Conservation (phyloP, 169 alveolate genomes). For the Plasmodium inui region DNA sequence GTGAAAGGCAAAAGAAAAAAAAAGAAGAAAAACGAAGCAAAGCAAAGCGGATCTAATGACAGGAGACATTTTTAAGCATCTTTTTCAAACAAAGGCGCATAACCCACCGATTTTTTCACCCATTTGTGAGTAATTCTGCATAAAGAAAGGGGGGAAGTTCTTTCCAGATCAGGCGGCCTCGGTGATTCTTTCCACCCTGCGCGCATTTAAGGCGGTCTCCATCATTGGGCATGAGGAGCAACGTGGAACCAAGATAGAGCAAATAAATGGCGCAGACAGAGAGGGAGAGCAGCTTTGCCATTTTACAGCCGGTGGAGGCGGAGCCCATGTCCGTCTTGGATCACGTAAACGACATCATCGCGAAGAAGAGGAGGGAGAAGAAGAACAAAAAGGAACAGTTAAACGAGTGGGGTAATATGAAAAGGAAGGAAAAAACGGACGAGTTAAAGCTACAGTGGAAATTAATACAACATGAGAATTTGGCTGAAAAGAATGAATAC, state of each 20-base stretch:
- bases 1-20: not conserved
- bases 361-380: slow-evolving; percentile 21
- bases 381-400: slow-evolving; percentile 26
- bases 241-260: not conserved
- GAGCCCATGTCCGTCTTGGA: slow-evolving; percentile 64
- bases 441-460: slow-evolving; percentile 72
- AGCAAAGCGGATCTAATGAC: not conserved
- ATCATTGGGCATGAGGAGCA: not conserved
- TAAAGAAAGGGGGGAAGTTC: not conserved
- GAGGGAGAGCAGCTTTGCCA: not conserved
- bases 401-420: slow-evolving; percentile 72
- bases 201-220: not conserved
- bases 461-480: slow-evolving; percentile 65
- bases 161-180: not conserved
- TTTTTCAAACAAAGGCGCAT: not conserved
- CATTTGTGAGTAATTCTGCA: not conserved
- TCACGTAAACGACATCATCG: slow-evolving; percentile 43
- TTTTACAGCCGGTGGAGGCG: slow-evolving; percentile 11
- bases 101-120: not conserved
- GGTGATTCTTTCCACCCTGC: not conserved
- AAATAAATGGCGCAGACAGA: not conserved
- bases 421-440: slow-evolving; percentile 60
- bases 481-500: slow-evolving; percentile 36
- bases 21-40: not conserved
- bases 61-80: not conserved